phyloP scores from a whole-genome alignment of 1,284 basidiomycete species.

The Entoloma clypeatum region DNA sequence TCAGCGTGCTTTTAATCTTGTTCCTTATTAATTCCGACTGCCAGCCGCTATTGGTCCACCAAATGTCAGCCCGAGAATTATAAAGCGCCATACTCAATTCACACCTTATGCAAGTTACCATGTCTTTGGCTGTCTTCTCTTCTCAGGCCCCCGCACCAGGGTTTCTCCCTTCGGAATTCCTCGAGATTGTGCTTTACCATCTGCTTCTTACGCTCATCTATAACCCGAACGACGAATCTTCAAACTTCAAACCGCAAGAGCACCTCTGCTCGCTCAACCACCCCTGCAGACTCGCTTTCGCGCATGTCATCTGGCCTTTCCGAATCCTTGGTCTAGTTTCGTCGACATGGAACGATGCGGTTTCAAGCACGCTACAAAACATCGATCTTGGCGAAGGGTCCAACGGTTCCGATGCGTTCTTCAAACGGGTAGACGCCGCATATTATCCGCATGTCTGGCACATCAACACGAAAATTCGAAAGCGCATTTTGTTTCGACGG shows the following conservation, averaged over 20 bases:
- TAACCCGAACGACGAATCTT: too few species aligned
- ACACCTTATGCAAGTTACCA: too few species aligned
- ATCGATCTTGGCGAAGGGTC: not conserved
- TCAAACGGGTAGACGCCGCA: conserved; percentile 20
- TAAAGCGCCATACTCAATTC: too few species aligned
- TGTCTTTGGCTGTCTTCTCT: too few species aligned
- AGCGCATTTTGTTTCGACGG: conserved; percentile 18
- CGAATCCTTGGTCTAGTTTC: conserved; percentile 19
- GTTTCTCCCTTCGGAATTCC: too few species aligned
- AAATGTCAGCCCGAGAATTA: too few species aligned
- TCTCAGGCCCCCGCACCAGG: too few species aligned
- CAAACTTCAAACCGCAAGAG: conserved; percentile 3
- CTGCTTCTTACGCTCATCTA: too few species aligned
- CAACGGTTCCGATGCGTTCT: conserved; percentile 10
- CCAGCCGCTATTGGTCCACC: too few species aligned
- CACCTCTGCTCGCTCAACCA: conserved; percentile 21
- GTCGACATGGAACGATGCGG: conserved; percentile 17
- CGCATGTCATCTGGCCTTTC: conserved; percentile 2
- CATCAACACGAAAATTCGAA: conserved; percentile 26
- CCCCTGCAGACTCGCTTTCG: conserved; percentile 17
- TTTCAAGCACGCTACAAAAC: conserved; percentile 8
- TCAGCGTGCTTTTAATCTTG: too few species aligned
- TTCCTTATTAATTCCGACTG: too few species aligned
- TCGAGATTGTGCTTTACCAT: too few species aligned
- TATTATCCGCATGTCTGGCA: conserved; percentile 27